Evolutionary conservation across 1,139 yeast species (phyloP).

Genomic region (Yamadazyma pseudoaaseri): DNA sequence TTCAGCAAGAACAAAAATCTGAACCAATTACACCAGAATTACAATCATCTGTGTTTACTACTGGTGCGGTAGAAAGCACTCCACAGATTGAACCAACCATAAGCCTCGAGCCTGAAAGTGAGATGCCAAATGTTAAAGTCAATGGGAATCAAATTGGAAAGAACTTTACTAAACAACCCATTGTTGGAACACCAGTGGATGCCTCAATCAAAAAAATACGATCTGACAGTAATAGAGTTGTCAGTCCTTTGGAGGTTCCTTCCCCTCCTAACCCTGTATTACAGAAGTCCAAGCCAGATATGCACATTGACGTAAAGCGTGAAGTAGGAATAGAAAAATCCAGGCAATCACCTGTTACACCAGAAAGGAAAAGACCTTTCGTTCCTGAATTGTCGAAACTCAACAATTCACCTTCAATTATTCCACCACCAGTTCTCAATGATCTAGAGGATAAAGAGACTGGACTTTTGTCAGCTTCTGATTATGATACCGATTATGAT

Average conservation of each 20-base stretch:
- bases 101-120: conserved; percentile 3
- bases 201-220: too few species aligned
- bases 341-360: too few species aligned
- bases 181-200: too few species aligned
- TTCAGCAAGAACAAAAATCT: background rate
- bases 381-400: conserved; percentile 1
- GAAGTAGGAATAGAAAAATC: too few species aligned
- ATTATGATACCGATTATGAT: conserved; percentile 2
- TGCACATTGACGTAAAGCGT: too few species aligned
- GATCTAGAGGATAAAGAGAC: conserved; percentile 15
- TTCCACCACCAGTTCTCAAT: conserved; percentile 15
- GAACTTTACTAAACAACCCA: too few species aligned
- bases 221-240: too few species aligned
- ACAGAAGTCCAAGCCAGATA: too few species aligned
- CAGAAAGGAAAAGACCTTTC: conserved; percentile 3
- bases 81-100: conserved; percentile 12
- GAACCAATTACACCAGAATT: conserved; percentile 3
- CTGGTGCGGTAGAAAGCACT: conserved; percentile 2
- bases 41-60: background rate
- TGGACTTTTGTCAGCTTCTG: conserved; percentile 10
- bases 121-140: conserved; percentile 1
- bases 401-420: background rate
- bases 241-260: too few species aligned
- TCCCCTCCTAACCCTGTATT: too few species aligned
- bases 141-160: too few species aligned